Conservation (phyloP, 1,284 basidiomycete genomes). For the Microbotryomycetes sp. region DNA sequence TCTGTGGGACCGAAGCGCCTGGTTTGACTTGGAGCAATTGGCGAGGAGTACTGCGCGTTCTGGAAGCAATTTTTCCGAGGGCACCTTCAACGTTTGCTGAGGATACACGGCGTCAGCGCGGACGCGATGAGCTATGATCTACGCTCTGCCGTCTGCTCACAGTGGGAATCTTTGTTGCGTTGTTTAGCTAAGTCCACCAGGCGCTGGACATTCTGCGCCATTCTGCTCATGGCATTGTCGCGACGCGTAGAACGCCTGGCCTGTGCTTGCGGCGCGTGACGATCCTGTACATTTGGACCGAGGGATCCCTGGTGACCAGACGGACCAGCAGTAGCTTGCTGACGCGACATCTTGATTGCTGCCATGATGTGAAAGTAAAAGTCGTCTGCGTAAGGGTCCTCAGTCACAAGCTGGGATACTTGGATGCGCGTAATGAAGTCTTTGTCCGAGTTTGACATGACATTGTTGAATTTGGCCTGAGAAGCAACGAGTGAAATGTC, state of each 20-base stretch:
- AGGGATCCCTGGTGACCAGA: no score
- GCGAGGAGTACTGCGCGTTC: slow-evolving; percentile 88
- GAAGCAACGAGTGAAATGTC: neutral
- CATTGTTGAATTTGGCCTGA: slow-evolving; percentile 89
- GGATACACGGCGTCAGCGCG: neutral
- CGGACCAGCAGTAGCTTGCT: neutral
- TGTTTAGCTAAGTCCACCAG: slow-evolving; percentile 87
- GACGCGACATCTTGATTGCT: slow-evolving; percentile 39
- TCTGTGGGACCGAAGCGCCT: slow-evolving; percentile 5
- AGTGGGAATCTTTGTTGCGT: slow-evolving; percentile 39
- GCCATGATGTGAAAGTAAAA: slow-evolving; percentile 96
- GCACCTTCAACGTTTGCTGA: slow-evolving; percentile 70
- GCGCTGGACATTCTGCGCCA: slow-evolving; percentile 95
- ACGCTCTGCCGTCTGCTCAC: slow-evolving; percentile 8
- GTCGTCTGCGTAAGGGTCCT: slow-evolving; percentile 94
- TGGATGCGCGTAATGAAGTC: slow-evolving; percentile 99
- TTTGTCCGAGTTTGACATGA: slow-evolving; percentile 98
- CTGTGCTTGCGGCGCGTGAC: neutral
- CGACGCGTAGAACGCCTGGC: slow-evolving; percentile 47
- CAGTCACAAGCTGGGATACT: slow-evolving; percentile 91
- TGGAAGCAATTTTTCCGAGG: slow-evolving; percentile 82
- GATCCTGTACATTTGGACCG: slow-evolving; percentile 1
- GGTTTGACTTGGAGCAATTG: slow-evolving; percentile 82
- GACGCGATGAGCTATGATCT: neutral
- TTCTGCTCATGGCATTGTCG: slow-evolving; percentile 90